Conservation (phyloP, 2,329 filamentous ascomycete genomes). For the Grosmannia clavigera region DNA sequence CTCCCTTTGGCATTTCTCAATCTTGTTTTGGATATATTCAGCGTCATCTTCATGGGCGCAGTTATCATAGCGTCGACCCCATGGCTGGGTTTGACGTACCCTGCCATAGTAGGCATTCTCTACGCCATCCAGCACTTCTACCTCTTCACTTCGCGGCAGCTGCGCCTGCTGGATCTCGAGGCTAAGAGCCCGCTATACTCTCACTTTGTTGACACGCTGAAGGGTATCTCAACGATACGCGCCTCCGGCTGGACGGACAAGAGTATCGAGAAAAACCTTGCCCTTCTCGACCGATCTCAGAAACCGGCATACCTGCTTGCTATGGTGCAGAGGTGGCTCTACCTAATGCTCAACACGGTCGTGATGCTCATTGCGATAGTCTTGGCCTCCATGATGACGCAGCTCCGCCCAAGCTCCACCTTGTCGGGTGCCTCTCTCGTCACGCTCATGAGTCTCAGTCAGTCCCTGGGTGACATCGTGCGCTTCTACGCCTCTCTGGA, state of each 20-base stretch:
- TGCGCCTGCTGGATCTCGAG: slow-evolving; percentile 49
- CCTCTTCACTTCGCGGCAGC: slow-evolving; percentile 45
- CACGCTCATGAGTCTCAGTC: slow-evolving; percentile 24
- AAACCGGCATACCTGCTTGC: slow-evolving; percentile 44
- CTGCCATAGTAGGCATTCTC: slow-evolving; percentile 30
- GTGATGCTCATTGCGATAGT: slow-evolving; percentile 34
- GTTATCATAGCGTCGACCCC: slow-evolving; percentile 19
- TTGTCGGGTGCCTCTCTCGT: slow-evolving; percentile 27
- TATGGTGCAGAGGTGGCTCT: slow-evolving; percentile 46
- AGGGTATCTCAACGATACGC: slow-evolving; percentile 41
- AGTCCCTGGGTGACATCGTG: slow-evolving; percentile 19
- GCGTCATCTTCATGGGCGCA: slow-evolving; percentile 15
- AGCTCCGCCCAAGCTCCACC: slow-evolving; percentile 22
- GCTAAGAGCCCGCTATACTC: slow-evolving; percentile 44
- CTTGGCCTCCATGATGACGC: slow-evolving; percentile 35
- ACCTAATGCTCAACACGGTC: slow-evolving; percentile 34
- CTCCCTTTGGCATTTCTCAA: slow-evolving; percentile 21
- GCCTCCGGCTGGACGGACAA: slow-evolving; percentile 42
- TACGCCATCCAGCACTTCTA: slow-evolving; percentile 45
- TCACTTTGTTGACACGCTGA: slow-evolving; percentile 43
- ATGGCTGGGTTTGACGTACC: slow-evolving; percentile 29
- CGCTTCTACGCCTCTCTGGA: slow-evolving; percentile 21
- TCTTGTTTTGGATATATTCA: slow-evolving; percentile 11
- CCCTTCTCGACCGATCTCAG: slow-evolving; percentile 41
- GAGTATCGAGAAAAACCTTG: slow-evolving; percentile 29